These are phyloP conservation scores for Mrakia hoshinonis DNA, from an alignment of 768 basidiomycete species.

Conservation along the genomic window DNA sequence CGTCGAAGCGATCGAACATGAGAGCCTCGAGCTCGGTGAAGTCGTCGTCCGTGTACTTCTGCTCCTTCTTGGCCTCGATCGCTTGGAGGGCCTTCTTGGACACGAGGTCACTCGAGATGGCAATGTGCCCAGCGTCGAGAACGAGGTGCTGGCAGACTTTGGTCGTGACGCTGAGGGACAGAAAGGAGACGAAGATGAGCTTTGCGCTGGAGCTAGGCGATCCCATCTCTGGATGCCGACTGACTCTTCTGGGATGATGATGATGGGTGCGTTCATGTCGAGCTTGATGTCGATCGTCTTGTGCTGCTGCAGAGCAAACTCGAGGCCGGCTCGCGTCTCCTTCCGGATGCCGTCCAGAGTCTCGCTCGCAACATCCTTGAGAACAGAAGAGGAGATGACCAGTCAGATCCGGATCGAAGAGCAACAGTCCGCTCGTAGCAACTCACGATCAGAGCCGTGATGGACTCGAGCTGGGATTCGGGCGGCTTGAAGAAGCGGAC, in stretches of 20 bases:
- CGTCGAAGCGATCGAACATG: slow-evolving; percentile 86
- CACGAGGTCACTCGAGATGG: slow-evolving; percentile 80
- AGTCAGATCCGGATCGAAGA: neutral
- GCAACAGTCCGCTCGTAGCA: neutral
- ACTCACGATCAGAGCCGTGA: slow-evolving; percentile 78
- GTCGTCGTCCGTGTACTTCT: slow-evolving; percentile 78
- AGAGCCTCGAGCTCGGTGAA: slow-evolving; percentile 74
- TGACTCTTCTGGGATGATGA: slow-evolving; percentile 91
- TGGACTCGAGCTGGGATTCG: slow-evolving; percentile 85
- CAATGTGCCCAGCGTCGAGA: slow-evolving; percentile 92
- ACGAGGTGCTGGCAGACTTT: slow-evolving; percentile 74
- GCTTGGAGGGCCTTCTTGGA: slow-evolving; percentile 69
- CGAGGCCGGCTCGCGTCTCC: slow-evolving; percentile 86
- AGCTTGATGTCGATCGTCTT: slow-evolving; percentile 85
- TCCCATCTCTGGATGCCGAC: slow-evolving; percentile 27
- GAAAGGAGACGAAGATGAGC: neutral
- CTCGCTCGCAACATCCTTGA: slow-evolving; percentile 82
- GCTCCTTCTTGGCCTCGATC: slow-evolving; percentile 71
- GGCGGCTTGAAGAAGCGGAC: slow-evolving; percentile 89
- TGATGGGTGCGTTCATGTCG: slow-evolving; percentile 92
- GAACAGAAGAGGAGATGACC: neutral
- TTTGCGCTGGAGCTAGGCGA: neutral
- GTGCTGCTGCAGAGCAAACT: slow-evolving; percentile 53
- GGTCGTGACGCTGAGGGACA: slow-evolving; percentile 57
- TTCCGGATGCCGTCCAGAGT: slow-evolving; percentile 87